Base-by-base conservation (phyloP, 495 filamentous ascomycete species). In the Xylaria longipes region DNA sequence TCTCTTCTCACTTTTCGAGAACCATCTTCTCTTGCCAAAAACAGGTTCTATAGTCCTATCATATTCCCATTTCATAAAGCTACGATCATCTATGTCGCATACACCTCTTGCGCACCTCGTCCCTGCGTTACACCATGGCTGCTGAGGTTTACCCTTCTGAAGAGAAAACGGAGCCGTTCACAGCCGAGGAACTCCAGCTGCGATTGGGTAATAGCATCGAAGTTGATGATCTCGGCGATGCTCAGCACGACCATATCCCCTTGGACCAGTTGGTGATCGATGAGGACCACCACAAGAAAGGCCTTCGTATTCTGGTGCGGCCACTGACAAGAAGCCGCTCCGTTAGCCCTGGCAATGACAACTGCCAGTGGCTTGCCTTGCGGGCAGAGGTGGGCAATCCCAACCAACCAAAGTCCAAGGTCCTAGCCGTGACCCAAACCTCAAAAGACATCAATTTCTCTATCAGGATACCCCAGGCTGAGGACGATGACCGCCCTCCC, bases 121-220 rank as follows among this genome's bases (percentile, higher is more conserved):
- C 39, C 29, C 41, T 35, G 27, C 27, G 62, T 69, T 54, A 75
- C 61, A 64, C 76, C 31, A 86, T 84, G 83, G 78, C 78, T 69
- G 62, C 61, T 66, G 83, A 85, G 69, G 70, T 78, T 70, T 76
- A 76, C 66, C 70, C 75, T 58, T 85, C 84, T 22, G 84, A 86
- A 78, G 81, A 84, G 77, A 85, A 80, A 75, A 86, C 84, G 54
- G 83, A 86, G 73, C 82, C 82, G 29, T 85, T 86, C 71, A 85
- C 84, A 45, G 76, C 84, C 60, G 82, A 84, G 43, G 84, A 86
- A 66, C 81, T 86, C 69, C 78, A 82, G 37, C 77, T 80, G 37
- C 81, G 83, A 64, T 74, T 83, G 62, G 71, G 69, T 35, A 77
- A 76, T 46, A 73, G 73, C 66, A 72, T 82, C 67, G 72, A 75